Percentiles rank a stretch among this genome's conserved stretches.
Conservation (phyloP, 129 eudicot species). For the Scalesia atractyloides region DNA sequence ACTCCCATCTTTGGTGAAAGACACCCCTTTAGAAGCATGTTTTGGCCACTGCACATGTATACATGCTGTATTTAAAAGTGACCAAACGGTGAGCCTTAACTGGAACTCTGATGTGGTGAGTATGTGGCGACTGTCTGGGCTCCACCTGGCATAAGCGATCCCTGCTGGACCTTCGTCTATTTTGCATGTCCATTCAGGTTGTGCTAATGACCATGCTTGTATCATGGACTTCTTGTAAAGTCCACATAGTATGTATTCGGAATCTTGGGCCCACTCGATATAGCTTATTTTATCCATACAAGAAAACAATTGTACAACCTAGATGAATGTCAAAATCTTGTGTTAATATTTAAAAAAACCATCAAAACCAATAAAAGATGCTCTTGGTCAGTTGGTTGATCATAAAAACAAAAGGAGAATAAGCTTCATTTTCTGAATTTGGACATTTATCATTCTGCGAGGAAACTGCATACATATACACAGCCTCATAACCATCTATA, state of each 20-base stretch:
- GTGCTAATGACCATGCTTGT: constrained; percentile 96
- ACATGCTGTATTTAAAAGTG: constrained; percentile 90
- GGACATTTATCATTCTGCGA: not conserved
- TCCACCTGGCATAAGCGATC: constrained; percentile 98
- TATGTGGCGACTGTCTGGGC: constrained; percentile 99
- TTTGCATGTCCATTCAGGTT: constrained; percentile 99
- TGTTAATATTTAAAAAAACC: constrained; percentile 2
- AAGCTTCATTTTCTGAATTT: not conserved
- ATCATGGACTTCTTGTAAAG: constrained; percentile 84
- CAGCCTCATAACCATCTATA: constrained; percentile 11
- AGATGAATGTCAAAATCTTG: constrained; percentile 13
- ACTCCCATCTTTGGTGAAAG: constrained; percentile 93
- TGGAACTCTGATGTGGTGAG: constrained; percentile 97
- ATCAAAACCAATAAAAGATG: constrained; percentile 4
- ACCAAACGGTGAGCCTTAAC: constrained; percentile 90
- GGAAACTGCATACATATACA: constrained; percentile 5
- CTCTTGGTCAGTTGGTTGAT: not conserved
- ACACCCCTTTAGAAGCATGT: constrained; percentile 93
- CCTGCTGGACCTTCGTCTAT: constrained; percentile 99
- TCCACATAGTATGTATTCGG: constrained; percentile 94
- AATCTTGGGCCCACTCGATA: constrained; percentile 97
- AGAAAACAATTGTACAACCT: constrained; percentile 93
- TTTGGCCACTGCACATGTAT: constrained; percentile 95
- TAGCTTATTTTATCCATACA: constrained; percentile 90
- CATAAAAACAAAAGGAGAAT: not conserved